Evolutionary conservation across 768 basidiomycete genomes (phyloP).

Genomic region (Lentinus brumalis): DNA sequence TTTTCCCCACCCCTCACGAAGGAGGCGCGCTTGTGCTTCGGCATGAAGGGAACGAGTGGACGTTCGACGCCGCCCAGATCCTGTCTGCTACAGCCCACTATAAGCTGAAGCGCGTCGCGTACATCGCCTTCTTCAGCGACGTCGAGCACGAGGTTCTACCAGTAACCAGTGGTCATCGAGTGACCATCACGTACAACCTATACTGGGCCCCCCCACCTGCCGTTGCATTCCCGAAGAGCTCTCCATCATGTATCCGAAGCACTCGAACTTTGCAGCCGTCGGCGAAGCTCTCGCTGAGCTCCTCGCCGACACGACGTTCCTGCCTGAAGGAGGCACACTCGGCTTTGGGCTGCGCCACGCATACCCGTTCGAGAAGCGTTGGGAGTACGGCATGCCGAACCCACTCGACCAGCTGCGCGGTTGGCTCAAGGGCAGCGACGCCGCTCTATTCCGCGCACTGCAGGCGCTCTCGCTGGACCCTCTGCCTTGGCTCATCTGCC

Average conservation of each 20-base stretch:
- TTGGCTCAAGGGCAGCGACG: constrained; percentile 16
- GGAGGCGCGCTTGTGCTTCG: constrained; percentile 45
- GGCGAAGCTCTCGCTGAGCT: constrained; percentile 25
- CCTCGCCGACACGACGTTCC: constrained; percentile 34
- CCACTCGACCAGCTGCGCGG: background rate
- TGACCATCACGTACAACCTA: constrained; percentile 48
- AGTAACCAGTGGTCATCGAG: constrained; percentile 42
- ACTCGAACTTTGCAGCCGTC: constrained; percentile 9
- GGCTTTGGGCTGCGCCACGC: constrained; percentile 43
- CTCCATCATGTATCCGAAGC: background rate
- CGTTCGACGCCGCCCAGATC: constrained; percentile 36
- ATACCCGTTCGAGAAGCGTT: constrained; percentile 20
- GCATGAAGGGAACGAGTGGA: constrained; percentile 14
- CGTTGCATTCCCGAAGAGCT: background rate
- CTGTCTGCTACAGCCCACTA: constrained; percentile 7
- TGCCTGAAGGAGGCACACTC: constrained; percentile 40
- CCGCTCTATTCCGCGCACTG: background rate
- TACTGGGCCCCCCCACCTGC: constrained; percentile 11
- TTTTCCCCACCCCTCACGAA: constrained; percentile 47
- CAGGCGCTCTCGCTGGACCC: background rate
- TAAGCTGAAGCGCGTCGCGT: constrained; percentile 25
- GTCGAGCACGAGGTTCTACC: constrained; percentile 47
- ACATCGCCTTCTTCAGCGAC: constrained; percentile 46
- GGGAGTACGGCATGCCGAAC: background rate
- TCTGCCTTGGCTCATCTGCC: background rate